Base-by-base conservation (phyloP, 148 eudicot species). In the Vaccinium darrowii region DNA sequence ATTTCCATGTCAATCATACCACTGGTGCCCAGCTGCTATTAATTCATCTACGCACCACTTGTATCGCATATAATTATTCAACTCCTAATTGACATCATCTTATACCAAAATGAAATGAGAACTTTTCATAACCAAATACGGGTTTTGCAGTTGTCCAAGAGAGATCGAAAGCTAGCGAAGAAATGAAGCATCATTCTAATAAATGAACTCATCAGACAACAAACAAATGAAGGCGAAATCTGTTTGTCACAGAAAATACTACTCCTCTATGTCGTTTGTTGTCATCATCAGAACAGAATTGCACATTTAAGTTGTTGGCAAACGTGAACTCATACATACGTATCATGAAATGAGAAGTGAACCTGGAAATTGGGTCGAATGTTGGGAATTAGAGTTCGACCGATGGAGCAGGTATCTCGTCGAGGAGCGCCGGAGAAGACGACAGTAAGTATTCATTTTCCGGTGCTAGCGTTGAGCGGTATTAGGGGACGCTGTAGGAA, bases 371-470 rank as follows among this genome's bases (percentile, higher is more conserved):
- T 23, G 54, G 60, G 27, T 73, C 43, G 83, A 73, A 74, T 85
- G 11, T 39, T 51, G 33, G 49, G 51, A 84, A 65, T 52, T 79
- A 71, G 50, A 30, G 39, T 54, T 71, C 30, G 53, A 58, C 5
- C 27, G 89, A 65, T 60, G 88, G 80, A 79, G 57, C 52, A 80
- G 79, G 12, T 33, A 30, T 67, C 43, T 54, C 12, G 87, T 54
- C 16, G 86, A 89, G n/a, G 81, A 86, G 53, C 43, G 81, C 19
- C 71, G 79, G 83, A 91, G 87, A 56, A 88, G 78, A 36, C 76
- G 78, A 36, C 76, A 82, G 56, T 54, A 79, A 53, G 85, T 69
- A 47, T 57, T 82, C 81, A 9, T 51, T 82, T 18, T 16, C 8
- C 3, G 56, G 18, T 18, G n/a, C 62, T 4, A 57, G 15, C 62